Conservation (phyloP, 805 yeast species). For the Teunomyces atbi region DNA sequence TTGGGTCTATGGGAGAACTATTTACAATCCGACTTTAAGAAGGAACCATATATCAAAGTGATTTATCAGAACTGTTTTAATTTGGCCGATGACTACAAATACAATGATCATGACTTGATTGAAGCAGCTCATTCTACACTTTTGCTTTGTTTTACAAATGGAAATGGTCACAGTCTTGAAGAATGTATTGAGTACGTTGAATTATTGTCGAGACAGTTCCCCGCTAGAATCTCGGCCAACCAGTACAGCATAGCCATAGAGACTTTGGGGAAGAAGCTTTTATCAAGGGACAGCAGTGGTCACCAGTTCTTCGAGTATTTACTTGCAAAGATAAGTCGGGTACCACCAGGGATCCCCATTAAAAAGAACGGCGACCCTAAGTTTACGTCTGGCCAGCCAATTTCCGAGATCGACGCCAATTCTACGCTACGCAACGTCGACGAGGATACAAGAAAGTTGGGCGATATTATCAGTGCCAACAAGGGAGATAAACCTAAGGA, state of each 20-base stretch:
- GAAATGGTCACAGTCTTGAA: constrained; percentile 13
- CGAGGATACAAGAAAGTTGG: constrained; percentile 12
- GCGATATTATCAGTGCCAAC: constrained; percentile 27
- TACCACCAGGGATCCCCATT: constrained; percentile 30
- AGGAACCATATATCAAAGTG: constrained; percentile 18
- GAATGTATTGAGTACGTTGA: constrained; percentile 41
- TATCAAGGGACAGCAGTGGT: constrained; percentile 21
- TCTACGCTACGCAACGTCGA: constrained; percentile 33
- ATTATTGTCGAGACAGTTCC: constrained; percentile 54
- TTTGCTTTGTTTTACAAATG: constrained; percentile 34
- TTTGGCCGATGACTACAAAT: constrained; percentile 23
- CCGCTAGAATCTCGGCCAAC: constrained; percentile 47
- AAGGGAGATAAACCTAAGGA: constrained; percentile 36
- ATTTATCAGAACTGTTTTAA: constrained; percentile 32
- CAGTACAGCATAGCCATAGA: constrained; percentile 61
- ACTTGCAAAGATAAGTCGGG: constrained; percentile 38
- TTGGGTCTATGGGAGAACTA: constrained; percentile 49
- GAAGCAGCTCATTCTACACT: constrained; percentile 68
- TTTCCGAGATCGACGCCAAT: constrained; percentile 34
- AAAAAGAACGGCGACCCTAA: constrained; percentile 5
- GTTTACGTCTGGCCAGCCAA: constrained; percentile 39
- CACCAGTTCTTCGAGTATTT: constrained; percentile 43
- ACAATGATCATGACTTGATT: constrained; percentile 31
- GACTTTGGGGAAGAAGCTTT: constrained; percentile 46
- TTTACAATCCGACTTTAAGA: constrained; percentile 26